Evolutionary conservation across 192 early-diverging fungal species (phyloP), one percentile per base, ranked within the genome.

Genomic region (Coemansia sp.): DNA sequence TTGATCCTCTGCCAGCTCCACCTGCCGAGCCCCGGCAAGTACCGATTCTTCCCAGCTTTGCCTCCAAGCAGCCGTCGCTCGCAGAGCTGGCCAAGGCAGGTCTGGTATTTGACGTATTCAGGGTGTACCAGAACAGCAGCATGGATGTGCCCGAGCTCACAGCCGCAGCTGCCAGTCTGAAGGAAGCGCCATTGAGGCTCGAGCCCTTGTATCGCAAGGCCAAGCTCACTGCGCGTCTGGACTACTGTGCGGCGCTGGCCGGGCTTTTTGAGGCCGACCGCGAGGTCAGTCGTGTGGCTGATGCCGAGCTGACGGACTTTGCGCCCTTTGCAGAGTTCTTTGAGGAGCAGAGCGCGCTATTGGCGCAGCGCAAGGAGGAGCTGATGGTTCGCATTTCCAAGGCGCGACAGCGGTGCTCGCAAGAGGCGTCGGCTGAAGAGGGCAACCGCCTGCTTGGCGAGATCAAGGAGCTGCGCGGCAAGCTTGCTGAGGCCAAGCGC

Each of bases 251-350:
- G 9, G 52, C 71, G 23, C 43, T 74, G 10, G 27, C 50, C 15
- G 44, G 51, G 17, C 30, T 74, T 46, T 74, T 74, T 53, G 71
- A 74, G 17, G 59, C 55, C 14, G 71, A 74, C 49, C 54, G 43
- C n/a, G 25, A 32, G 11, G 64, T 74, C 35, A 63, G 71, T 43
- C 25, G 50, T 19, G 24, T 50, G 5, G 59, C 50, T 4, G 47
- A 39, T 9, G 48, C 33, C n/a, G 25, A 38, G 38, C 46, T 42
- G 5, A 56, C 52, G 0, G 44, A 58, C 20, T 62, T 66, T 53
- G 37, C 25, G 3, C 35, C 25, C 13, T 25, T 26, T 3, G 43
- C 38, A 2, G 42, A 47, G n/a, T 67, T 56, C 41, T 60, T 74
- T 42, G 48, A 43, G 20, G 64, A 63, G 9, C 50, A 62, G 24